Conservation (phyloP, 2,329 filamentous ascomycete species). For the Capronia americana region DNA sequence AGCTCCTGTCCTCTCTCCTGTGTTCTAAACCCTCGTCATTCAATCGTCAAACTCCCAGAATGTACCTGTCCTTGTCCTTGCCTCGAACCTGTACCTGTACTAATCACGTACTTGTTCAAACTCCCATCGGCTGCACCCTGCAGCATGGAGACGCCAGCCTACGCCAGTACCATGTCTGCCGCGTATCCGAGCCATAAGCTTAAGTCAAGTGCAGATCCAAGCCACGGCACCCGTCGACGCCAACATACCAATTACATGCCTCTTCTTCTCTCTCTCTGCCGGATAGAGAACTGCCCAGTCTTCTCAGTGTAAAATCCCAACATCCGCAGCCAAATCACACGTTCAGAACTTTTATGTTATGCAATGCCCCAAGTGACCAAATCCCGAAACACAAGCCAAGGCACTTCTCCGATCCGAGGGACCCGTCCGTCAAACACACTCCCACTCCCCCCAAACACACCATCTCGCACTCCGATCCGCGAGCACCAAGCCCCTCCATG, state of each 20-base stretch:
- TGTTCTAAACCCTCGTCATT: neutral
- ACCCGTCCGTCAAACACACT: slow-evolving; percentile 55
- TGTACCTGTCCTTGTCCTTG: neutral
- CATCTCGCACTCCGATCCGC: slow-evolving; percentile 70
- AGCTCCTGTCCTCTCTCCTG: neutral
- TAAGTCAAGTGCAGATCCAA: neutral
- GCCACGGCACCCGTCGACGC: neutral
- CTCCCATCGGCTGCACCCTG: neutral
- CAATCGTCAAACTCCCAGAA: slow-evolving; percentile 1
- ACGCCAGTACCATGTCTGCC: neutral
- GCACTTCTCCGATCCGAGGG: neutral
- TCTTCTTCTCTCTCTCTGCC: neutral
- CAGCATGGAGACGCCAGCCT: neutral
- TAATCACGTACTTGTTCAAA: neutral
- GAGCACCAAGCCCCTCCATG: slow-evolving; percentile 68
- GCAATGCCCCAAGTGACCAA: neutral
- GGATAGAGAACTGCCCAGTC: neutral
- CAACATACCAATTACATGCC: neutral
- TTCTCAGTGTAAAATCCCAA: neutral
- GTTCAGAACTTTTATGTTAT: slow-evolving; percentile 2
- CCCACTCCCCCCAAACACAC: slow-evolving; percentile 74
- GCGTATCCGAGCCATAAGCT: neutral
- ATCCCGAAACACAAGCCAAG: neutral
- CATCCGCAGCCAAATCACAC: neutral
- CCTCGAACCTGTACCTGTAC: neutral